Base-by-base conservation (phyloP, 176 grass and related monocot species). In the Triticum timopheevii region DNA sequence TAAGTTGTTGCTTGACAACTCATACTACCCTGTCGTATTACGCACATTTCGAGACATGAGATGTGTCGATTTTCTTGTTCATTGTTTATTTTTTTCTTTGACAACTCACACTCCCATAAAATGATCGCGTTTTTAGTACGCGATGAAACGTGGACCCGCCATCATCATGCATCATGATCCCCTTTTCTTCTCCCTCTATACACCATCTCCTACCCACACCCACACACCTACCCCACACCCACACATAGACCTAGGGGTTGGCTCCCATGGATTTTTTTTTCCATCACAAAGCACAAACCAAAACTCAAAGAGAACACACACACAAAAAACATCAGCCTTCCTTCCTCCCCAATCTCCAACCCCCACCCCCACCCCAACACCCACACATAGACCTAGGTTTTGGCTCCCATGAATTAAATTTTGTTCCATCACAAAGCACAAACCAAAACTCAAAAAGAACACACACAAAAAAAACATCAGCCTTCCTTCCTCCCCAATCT, bases 241-340 rank as follows among this genome's bases (percentile, higher is more conserved):
- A 54, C 16, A 3, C 44, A 50, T 70, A 61, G 23, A 83, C 39
- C 52, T 83, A 83, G 69, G 69, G 54, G 62, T 83, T 73, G 59
- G 35, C 44, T 73, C 31, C 16, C 35, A 42, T 42, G 1, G 4
- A 19, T 3, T 64, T 27, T 25, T 27, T 23, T 2, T 64, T 47
- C 15, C 10, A 44, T 66, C 34, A 67, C 10, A 76, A 76, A 25
- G 44, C 44, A 33, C 24, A 20, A 44, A n/a, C n/a, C 11, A 22
- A 33, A 3, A 38, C 33, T 74, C 22, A 3, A 75, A 75, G 3
- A 75, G 35, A 35, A 77, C 31, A 15, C 7, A 38, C 7, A 38
- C 7, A 66, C 39, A 30, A 69, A 75, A 66, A 56, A 59, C 33
- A 72, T 28, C 54, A 0, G n/a, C 34, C 28, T 61, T 44, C 13